Percentiles rank a stretch among this genome's conserved stretches.
These are phyloP conservation scores for Puccinia triticina DNA, from an alignment of 1,284 basidiomycete genomes.

Conservation along the genomic window DNA sequence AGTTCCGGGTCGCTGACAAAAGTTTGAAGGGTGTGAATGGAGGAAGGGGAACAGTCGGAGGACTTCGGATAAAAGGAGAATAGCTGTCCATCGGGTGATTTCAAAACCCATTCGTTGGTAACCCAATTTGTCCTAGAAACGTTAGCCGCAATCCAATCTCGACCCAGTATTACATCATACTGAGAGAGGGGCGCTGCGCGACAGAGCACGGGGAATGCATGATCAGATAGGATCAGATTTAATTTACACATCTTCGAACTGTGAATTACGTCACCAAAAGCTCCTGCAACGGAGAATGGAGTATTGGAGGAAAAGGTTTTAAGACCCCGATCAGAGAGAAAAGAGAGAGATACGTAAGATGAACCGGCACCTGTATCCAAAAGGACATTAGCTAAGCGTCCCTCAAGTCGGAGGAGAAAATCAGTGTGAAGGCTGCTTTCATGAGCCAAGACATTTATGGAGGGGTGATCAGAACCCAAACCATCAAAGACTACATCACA, in stretches of 20 bases:
- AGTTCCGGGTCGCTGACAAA: neutral
- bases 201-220: neutral
- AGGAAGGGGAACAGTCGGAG: no score
- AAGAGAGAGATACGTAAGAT: neutral
- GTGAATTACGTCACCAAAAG: neutral
- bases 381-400: neutral
- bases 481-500: neutral
- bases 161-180: conserved; percentile 22
- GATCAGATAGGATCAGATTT: neutral
- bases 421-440: neutral
- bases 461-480: neutral
- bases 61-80: neutral
- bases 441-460: neutral
- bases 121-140: conserved; percentile 1
- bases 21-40: no score
- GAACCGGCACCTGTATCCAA: conserved; percentile 17
- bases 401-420: conserved; percentile 1
- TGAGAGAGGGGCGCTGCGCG: neutral
- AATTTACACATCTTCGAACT: neutral
- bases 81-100: neutral
- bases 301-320: neutral
- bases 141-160: conserved; percentile 20
- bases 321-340: neutral
- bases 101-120: neutral
- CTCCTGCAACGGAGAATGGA: neutral